Evolutionary conservation across 2,329 filamentous ascomycete genomes (phyloP).

Genomic region (Fusarium pseudonygamai): DNA sequence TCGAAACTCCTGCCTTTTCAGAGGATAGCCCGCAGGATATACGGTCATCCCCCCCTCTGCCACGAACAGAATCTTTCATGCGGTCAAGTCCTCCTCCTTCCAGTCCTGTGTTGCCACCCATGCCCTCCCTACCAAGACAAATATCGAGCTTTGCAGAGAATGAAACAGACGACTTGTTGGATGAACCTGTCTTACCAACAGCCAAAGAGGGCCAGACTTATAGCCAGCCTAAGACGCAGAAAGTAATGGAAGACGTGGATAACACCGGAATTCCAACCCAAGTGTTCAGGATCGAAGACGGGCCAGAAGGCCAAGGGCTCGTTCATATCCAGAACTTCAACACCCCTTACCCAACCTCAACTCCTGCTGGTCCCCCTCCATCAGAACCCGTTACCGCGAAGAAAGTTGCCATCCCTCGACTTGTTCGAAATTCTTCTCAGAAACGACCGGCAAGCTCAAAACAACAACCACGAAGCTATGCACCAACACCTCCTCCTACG

Average conservation of each 20-base stretch:
- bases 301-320: slow-evolving; percentile 48
- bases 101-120: slow-evolving; percentile 78
- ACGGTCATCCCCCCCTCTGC: slow-evolving; percentile 88
- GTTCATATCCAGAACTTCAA: slow-evolving; percentile 51
- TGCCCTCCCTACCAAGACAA: slow-evolving; percentile 68
- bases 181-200: slow-evolving; percentile 64
- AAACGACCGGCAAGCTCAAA: slow-evolving; percentile 35
- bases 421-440: slow-evolving; percentile 19
- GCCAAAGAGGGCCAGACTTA: slow-evolving; percentile 48
- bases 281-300: slow-evolving; percentile 53
- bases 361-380: slow-evolving; percentile 26
- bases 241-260: slow-evolving; percentile 48
- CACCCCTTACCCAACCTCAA: slow-evolving; percentile 40
- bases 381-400: slow-evolving; percentile 37
- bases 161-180: slow-evolving; percentile 74
- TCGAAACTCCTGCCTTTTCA: slow-evolving; percentile 62
- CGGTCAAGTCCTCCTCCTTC: slow-evolving; percentile 74
- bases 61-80: slow-evolving; percentile 66
- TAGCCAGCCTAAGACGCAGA: slow-evolving; percentile 22
- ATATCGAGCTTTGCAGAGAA: slow-evolving; percentile 90
- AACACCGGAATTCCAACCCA: slow-evolving; percentile 53
- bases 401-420: slow-evolving; percentile 14
- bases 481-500: slow-evolving; percentile 52
- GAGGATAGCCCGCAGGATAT: slow-evolving; percentile 81
- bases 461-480: slow-evolving; percentile 38